A percentile compares a stretch with the other conserved stretches of the same genome.
phyloP scores from a whole-genome alignment of 257 asterid species.

The Cynanchum wilfordii region DNA sequence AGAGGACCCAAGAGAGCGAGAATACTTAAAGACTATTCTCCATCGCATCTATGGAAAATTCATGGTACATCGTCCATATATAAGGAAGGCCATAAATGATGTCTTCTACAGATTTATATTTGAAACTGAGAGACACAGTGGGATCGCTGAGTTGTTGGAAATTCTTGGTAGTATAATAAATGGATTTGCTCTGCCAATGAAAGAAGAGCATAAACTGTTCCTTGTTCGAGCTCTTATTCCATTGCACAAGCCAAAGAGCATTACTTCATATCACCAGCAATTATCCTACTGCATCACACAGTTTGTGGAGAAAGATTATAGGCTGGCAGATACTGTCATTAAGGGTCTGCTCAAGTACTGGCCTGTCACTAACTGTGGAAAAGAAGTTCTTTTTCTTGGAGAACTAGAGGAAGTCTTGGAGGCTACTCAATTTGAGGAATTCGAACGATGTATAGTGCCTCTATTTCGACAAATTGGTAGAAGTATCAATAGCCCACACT shows the following conservation, averaged over 20 bases:
- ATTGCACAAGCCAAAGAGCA: slow-evolving; percentile 70
- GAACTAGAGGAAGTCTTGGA: slow-evolving; percentile 86
- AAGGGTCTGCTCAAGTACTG: slow-evolving; percentile 74
- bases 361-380: slow-evolving; percentile 85
- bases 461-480: slow-evolving; percentile 71
- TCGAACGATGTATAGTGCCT: slow-evolving; percentile 80
- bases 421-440: slow-evolving; percentile 68
- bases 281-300: slow-evolving; percentile 68
- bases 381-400: slow-evolving; percentile 86
- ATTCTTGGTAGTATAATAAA: slow-evolving; percentile 87
- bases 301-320: slow-evolving; percentile 82
- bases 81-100: slow-evolving; percentile 79
- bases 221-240: slow-evolving; percentile 78
- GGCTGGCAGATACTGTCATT: slow-evolving; percentile 71
- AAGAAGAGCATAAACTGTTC: slow-evolving; percentile 87
- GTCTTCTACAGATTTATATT: slow-evolving; percentile 68
- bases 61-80: slow-evolving; percentile 89
- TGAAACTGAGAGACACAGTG: slow-evolving; percentile 77
- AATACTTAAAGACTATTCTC: slow-evolving; percentile 80
- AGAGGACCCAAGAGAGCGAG: slow-evolving; percentile 85
- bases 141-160: slow-evolving; percentile 75
- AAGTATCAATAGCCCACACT: slow-evolving; percentile 78
- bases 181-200: slow-evolving; percentile 89
- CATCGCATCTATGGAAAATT: slow-evolving; percentile 89
- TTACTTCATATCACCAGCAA: slow-evolving; percentile 69